Percentiles rank a stretch among this genome's conserved stretches.
phyloP scores from a whole-genome alignment of 495 filamentous ascomycete species.

The Aspergillus affinis region DNA sequence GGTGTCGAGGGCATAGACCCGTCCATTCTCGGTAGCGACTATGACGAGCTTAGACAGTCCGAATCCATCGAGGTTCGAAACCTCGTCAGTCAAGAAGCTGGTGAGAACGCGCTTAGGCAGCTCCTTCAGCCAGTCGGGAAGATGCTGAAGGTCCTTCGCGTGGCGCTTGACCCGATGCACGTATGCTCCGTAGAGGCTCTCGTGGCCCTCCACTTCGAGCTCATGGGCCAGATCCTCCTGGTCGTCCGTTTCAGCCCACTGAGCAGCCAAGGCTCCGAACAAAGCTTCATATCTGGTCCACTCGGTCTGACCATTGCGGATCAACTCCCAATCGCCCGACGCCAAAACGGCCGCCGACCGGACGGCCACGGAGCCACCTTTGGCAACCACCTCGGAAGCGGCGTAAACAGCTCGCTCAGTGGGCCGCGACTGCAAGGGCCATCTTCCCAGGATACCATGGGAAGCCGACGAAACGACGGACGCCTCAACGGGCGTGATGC shows the following conservation, averaged over 20 bases:
- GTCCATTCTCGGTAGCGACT: slow-evolving; percentile 76
- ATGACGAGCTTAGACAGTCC: slow-evolving; percentile 82
- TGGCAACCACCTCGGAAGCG: slow-evolving; percentile 79
- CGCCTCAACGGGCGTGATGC: slow-evolving; percentile 69
- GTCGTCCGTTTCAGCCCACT: slow-evolving; percentile 70
- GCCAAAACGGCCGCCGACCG: slow-evolving; percentile 69
- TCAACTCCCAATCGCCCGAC: slow-evolving; percentile 77
- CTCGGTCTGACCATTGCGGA: slow-evolving; percentile 74
- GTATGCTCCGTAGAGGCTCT: slow-evolving; percentile 75
- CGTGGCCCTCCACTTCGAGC: slow-evolving; percentile 82
- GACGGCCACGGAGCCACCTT: slow-evolving; percentile 65
- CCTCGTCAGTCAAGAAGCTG: slow-evolving; percentile 63
- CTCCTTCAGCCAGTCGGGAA: slow-evolving; percentile 70
- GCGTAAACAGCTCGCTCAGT: slow-evolving; percentile 56
- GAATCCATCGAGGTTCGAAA: slow-evolving; percentile 71
- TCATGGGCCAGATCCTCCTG: slow-evolving; percentile 73
- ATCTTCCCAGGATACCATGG: slow-evolving; percentile 71
- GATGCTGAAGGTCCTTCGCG: slow-evolving; percentile 68
- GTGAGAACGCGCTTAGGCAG: slow-evolving; percentile 65
- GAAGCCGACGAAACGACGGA: slow-evolving; percentile 73
- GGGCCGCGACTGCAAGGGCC: slow-evolving; percentile 52
- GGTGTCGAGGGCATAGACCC: slow-evolving; percentile 74
- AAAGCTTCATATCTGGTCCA: slow-evolving; percentile 86
- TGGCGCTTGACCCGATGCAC: slow-evolving; percentile 85
- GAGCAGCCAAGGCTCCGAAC: slow-evolving; percentile 69